Evolutionary conservation across 768 basidiomycete species (phyloP), one percentile per base, ranked within the genome.

Genomic region (Lentinula boryana): DNA sequence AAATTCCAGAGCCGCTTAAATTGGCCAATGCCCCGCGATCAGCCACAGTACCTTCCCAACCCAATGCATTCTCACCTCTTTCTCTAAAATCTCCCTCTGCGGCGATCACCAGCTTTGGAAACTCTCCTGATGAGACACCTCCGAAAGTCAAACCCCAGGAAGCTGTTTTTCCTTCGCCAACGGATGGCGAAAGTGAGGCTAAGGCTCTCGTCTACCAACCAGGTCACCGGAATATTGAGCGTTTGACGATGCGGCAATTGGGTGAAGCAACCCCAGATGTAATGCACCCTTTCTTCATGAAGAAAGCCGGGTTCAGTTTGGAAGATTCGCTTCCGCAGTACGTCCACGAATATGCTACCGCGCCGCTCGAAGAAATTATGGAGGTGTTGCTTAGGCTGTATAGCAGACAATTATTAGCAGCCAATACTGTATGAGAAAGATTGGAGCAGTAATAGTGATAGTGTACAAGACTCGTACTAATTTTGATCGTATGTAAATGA

Each of bases 221-320:
- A 1, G 78, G 78, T n/a, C 74, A 75, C 23, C 79, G 90, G 49
- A 79, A 81, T 58, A 91, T 92, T 60, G 88, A 92, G 65, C 83
- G 88, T n/a, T 72, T 93, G 58, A 89, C 86, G 21, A 87, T 93
- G 84, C 83, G 89, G 31, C 93, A 93, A 69, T 76, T 94, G 12
- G 93, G 92, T 35, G 89, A 93, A 69, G 91, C 89, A n/a, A 91
- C 90, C 0, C 90, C 91, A 1, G 89, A 92, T 66, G 88, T 91
- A 21, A 89, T 89, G 89, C 89, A 89, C 69, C 88, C 88, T 2
- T 90, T 91, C 73, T 91, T 91, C 74, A 88, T 88, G 84, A 88
- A 91, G 67, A 89, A 85, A 68, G 85, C 89, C 1, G 89, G 91
- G 0, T 91, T 93, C 74, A 91, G 84, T 68, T 72, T 93, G 54